These are phyloP conservation scores for Teunomyces panamensis DNA, from an alignment of 805 yeast species.

Conservation along the genomic window DNA sequence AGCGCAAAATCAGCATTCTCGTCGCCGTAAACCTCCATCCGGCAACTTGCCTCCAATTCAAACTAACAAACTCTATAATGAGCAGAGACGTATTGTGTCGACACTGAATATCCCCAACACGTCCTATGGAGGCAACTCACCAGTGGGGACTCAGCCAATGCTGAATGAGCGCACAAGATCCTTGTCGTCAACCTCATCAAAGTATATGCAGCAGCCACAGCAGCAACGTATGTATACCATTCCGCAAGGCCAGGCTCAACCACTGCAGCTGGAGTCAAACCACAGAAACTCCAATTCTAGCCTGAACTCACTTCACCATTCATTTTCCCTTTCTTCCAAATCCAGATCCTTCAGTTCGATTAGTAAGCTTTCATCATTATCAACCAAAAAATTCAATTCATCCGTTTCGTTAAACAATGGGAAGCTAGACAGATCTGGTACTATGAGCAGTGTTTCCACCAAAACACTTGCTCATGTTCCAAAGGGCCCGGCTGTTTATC, in stretches of 20 bases:
- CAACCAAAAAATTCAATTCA: conserved; percentile 39
- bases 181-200: conserved; percentile 21
- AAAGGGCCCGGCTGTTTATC: conserved; percentile 72
- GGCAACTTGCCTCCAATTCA: conserved; percentile 2
- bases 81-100: conserved; percentile 28
- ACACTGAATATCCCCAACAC: conserved; percentile 18
- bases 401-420: conserved; percentile 28
- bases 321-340: conserved; percentile 37
- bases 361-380: conserved; percentile 37
- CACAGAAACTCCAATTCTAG: conserved; percentile 17
- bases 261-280: conserved; percentile 4
- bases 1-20: neutral
- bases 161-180: conserved; percentile 25
- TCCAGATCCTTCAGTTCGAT: conserved; percentile 42
- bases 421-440: conserved; percentile 28
- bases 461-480: conserved; percentile 20
- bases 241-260: conserved; percentile 8
- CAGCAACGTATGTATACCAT: conserved; percentile 8
- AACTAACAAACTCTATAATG: conserved; percentile 4
- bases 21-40: conserved; percentile 2
- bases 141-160: conserved; percentile 6
- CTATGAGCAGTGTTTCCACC: conserved; percentile 21
- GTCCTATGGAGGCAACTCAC: neutral
- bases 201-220: conserved; percentile 5
- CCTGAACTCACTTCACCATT: conserved; percentile 24